Evolutionary conservation across 306 rosid species (phyloP), one percentile per base, ranked within the genome.

Genomic region (Clitoria ternatea): DNA sequence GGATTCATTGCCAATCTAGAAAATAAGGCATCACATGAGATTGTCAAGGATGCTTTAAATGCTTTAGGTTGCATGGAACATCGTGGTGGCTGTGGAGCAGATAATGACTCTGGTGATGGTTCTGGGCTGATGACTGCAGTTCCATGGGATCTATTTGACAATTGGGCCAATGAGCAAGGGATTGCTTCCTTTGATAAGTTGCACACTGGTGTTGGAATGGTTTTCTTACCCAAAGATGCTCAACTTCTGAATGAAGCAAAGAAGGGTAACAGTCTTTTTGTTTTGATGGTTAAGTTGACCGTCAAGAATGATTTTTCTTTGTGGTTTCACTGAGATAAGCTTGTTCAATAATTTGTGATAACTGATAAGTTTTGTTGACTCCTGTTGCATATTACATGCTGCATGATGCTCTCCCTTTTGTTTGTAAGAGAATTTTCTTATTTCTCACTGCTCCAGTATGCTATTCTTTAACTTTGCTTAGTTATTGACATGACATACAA

Each of bases 21-120:
- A 14, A 94, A 94, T 77, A 94, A 81, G 77, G 88, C 52, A 56
- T 94, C 97, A 7, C 89, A 89, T 66, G 79, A 78, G 35, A 91
- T 87, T 68, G 85, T 94, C 48, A 80, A 83, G 82, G 96, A 94
- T 84, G 97, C 97, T 78, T 91, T 94, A 66, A 81, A 78, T 72
- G 96, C 97, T 80, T 90, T 94, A 69, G 82, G 97, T 81, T 94
- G 98, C 70, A 94, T 90, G 98, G 98, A 94, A 83, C 98, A 94
- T 82, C 96, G 97, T 72, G 98, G 98, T 65, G 98, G 98, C 64
- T 94, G 98, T 80, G 97, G 97, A 76, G 95, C 96, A 62, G 98
- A 94, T 85, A 90, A 89, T 82, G 97, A 94, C 81, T 94, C 98
- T 55, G 98, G 97, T 42, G 98, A 94, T 85, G 98, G 97, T 74